Evolutionary conservation across 768 basidiomycete genomes (phyloP).

Genomic region (Russula compacta): DNA sequence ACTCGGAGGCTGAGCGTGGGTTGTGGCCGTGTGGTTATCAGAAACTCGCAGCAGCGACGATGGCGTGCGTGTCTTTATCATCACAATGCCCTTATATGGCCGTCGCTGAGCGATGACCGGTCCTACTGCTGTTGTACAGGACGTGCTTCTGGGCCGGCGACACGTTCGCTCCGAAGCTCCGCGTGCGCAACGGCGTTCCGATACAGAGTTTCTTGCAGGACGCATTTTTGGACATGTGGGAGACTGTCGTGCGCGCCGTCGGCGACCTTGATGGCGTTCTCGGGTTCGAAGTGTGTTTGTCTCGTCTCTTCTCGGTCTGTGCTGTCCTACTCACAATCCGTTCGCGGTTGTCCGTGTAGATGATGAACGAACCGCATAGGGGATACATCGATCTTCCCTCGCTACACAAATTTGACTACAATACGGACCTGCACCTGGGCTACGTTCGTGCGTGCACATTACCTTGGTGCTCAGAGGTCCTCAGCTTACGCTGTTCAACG

Average conservation of each 20-base stretch:
- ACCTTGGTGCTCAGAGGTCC: background rate
- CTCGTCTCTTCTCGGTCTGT: constrained; percentile 3
- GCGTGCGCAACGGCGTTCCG: constrained; percentile 45
- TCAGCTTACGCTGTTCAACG: background rate
- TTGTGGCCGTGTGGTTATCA: constrained; percentile 93
- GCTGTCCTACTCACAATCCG: background rate
- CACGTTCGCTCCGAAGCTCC: constrained; percentile 70
- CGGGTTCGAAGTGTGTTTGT: constrained; percentile 69
- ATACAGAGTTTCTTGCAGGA: constrained; percentile 80
- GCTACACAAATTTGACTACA: constrained; percentile 84
- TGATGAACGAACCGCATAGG: constrained; percentile 92
- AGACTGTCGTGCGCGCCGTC: constrained; percentile 53
- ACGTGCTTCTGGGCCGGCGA: constrained; percentile 94
- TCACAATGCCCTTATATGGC: background rate
- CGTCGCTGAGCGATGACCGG: background rate
- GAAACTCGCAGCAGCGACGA: constrained; percentile 86
- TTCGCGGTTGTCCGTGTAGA: constrained; percentile 32
- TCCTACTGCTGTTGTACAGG: constrained; percentile 29
- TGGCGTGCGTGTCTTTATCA: constrained; percentile 52
- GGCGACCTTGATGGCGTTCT: constrained; percentile 71
- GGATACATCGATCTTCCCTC: constrained; percentile 83
- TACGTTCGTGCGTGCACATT: constrained; percentile 50
- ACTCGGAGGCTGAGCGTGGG: constrained; percentile 69
- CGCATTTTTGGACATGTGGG: constrained; percentile 72
- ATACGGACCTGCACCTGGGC: constrained; percentile 84